phyloP scores from a whole-genome alignment of 2,329 filamentous ascomycete species.

The Trichoderma afroharzianum region DNA sequence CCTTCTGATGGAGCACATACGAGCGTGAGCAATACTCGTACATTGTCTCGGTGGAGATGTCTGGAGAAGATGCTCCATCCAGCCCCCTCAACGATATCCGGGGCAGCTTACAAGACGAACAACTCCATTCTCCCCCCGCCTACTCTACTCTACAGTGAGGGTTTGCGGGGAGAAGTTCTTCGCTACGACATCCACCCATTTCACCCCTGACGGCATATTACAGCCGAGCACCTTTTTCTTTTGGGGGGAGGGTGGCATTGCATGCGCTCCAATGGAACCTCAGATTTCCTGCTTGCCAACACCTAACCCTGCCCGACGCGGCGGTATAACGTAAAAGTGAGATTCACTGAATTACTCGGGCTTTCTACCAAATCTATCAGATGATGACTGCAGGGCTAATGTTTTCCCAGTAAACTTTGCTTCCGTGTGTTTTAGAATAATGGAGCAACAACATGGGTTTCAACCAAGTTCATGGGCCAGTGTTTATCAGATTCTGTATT shows the following conservation, averaged over 20 bases:
- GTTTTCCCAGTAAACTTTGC: background rate
- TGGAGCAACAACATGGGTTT: background rate
- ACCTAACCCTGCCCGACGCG: background rate
- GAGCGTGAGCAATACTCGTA: background rate
- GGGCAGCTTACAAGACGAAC: background rate
- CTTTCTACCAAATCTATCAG: background rate
- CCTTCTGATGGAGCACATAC: background rate
- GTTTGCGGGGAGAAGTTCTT: background rate
- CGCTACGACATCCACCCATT: background rate
- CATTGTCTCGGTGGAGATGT: background rate
- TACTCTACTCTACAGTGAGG: background rate
- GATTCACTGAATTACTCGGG: background rate
- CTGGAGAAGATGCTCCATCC: background rate
- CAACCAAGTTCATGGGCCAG: background rate
- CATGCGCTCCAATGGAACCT: conserved; percentile 1
- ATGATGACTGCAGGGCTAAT: background rate
- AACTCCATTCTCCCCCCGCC: background rate
- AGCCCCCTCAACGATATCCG: background rate
- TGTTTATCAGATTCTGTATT: background rate
- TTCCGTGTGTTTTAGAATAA: background rate
- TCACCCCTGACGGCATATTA: background rate
- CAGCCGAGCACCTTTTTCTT: background rate
- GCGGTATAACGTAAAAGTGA: background rate
- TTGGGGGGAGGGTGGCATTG: background rate
- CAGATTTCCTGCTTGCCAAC: background rate